Evolutionary conservation across 345 rosid species (phyloP).

Genomic region (Eucalyptus marginata): DNA sequence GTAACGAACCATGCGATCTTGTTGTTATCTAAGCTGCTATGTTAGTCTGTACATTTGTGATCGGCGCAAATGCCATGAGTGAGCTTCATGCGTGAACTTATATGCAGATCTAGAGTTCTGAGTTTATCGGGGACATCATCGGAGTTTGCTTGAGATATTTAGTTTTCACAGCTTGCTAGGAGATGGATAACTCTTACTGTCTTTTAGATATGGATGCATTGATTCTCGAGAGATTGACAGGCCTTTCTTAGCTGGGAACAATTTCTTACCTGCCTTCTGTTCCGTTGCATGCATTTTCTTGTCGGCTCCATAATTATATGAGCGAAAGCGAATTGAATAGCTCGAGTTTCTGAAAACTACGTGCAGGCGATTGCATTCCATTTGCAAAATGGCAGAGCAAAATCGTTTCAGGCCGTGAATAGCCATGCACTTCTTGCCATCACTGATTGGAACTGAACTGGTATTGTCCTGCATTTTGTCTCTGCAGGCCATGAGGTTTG

Average conservation of each 20-base stretch:
- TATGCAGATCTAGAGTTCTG: not conserved
- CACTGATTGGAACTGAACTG: not conserved
- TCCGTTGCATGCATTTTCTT: not conserved
- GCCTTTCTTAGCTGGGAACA: not conserved
- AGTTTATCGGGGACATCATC: not conserved
- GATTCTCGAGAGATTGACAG: not conserved
- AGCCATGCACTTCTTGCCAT: not conserved
- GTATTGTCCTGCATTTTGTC: not conserved
- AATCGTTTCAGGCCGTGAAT: not conserved
- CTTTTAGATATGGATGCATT: not conserved
- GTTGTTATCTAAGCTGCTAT: not conserved
- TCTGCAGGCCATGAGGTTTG: constrained; percentile 83
- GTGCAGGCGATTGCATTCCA: not conserved
- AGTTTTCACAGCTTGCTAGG: not conserved
- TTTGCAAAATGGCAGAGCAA: not conserved
- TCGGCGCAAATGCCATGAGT: not conserved
- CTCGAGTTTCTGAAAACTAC: not conserved
- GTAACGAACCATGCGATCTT: not conserved
- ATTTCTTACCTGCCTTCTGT: not conserved
- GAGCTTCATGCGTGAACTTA: not conserved
- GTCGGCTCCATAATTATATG: not conserved
- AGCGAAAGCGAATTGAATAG: not conserved
- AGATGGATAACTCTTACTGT: not conserved
- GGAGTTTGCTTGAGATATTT: not conserved
- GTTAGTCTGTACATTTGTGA: not conserved